A percentile compares a stretch with the other conserved stretches of the same genome.
Evolutionary conservation across 2,329 filamentous ascomycete species (phyloP).

Genomic region (Trichoderma sp.): DNA sequence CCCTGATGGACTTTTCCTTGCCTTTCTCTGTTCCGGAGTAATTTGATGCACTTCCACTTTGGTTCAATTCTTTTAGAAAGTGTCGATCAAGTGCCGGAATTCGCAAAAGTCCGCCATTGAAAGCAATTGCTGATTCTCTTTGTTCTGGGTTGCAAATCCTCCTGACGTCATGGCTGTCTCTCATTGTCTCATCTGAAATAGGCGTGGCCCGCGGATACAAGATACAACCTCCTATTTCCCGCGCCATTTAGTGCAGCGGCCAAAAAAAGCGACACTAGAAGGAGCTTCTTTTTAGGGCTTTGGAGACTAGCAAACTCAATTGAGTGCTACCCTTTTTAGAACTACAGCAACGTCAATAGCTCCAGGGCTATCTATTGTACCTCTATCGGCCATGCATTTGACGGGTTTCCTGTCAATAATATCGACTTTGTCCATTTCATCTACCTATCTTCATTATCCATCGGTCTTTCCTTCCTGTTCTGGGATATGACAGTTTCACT

Average conservation of each 20-base stretch:
- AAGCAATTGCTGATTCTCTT: too few relatives aligned
- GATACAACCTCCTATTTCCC: background rate
- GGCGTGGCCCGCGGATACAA: background rate
- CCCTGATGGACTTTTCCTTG: background rate
- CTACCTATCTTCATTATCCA: background rate
- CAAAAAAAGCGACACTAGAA: background rate
- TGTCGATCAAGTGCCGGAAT: background rate
- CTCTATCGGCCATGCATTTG: background rate
- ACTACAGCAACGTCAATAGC: background rate
- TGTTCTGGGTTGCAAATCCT: background rate
- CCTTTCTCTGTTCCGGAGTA: background rate
- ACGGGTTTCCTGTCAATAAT: background rate
- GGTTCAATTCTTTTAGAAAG: background rate
- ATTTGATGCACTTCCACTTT: background rate
- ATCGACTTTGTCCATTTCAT: background rate
- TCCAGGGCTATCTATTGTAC: background rate
- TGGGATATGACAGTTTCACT: background rate
- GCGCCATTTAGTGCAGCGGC: background rate
- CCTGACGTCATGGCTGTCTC: constrained; percentile 1
- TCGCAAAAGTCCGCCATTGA: background rate
- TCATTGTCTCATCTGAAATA: background rate
- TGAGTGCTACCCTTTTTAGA: background rate
- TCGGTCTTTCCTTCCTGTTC: background rate
- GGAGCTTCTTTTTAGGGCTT: background rate
- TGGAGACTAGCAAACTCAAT: background rate